A percentile compares a stretch with the other conserved stretches of the same genome.
Evolutionary conservation across 352 stramenopile genomes (phyloP).

Genomic region (Phytophthora megakarya): DNA sequence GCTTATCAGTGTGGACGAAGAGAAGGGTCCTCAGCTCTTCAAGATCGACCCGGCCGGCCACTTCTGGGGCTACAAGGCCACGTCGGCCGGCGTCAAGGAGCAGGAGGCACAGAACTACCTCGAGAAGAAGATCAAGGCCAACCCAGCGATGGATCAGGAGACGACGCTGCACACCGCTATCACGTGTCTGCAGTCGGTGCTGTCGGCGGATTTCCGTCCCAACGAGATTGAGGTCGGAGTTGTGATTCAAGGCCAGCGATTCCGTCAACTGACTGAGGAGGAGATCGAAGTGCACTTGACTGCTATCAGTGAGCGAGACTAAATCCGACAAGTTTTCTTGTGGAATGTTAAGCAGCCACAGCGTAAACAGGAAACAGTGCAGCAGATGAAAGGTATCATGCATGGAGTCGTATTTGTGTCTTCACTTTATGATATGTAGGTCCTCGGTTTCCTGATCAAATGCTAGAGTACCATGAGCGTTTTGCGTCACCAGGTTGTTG

Average conservation of each 20-base stretch:
- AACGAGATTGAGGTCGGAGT: constrained; percentile 95
- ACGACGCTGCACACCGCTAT: constrained; percentile 96
- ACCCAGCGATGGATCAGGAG: constrained; percentile 91
- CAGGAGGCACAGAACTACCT: constrained; percentile 99
- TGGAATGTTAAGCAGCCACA: constrained; percentile 14
- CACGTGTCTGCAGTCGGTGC: constrained; percentile 96
- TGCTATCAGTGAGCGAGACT: constrained; percentile 96
- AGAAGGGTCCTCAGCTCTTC: constrained; percentile 97
- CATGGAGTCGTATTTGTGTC: neutral
- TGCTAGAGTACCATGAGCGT: no score
- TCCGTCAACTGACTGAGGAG: constrained; percentile 94
- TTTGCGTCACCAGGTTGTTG: constrained; percentile 14
- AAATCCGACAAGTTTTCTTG: constrained; percentile 27
- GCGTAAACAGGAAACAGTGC: constrained; percentile 19
- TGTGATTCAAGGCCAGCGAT: constrained; percentile 70
- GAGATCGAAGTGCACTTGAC: constrained; percentile 98
- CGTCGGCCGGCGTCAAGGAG: constrained; percentile 95
- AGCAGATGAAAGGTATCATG: constrained; percentile 24
- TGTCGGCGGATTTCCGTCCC: constrained; percentile 97
- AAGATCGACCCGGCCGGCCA: constrained; percentile 99
- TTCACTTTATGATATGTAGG: constrained; percentile 14
- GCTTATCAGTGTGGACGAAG: constrained; percentile 97
- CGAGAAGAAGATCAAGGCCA: constrained; percentile 97
- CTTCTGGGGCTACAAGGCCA: constrained; percentile 95
- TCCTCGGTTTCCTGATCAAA: no score